phyloP scores from a whole-genome alignment of 208 protist genomes.

The Phytomonas sp. region DNA sequence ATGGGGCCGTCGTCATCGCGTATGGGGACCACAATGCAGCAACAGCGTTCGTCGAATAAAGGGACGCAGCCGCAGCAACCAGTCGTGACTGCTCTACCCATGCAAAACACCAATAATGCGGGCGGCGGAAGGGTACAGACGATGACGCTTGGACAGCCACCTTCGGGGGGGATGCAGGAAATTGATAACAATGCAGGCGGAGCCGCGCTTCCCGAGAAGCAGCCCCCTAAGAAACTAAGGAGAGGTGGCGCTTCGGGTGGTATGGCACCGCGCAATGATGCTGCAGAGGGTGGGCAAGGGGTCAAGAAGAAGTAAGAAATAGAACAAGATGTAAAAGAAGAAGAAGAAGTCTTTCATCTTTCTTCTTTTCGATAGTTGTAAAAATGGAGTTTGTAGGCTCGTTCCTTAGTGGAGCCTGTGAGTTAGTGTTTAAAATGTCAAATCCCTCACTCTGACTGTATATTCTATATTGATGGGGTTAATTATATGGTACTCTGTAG shows the following conservation, averaged over 20 bases:
- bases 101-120: conserved; percentile 11
- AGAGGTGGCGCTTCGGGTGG: background rate
- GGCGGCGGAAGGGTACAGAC: conserved; percentile 1
- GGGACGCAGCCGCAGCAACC: conserved; percentile 35
- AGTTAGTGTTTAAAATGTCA: background rate
- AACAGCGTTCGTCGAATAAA: conserved; percentile 21
- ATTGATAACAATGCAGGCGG: background rate
- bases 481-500: background rate
- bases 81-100: conserved; percentile 14
- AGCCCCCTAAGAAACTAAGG: background rate
- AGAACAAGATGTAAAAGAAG: background rate
- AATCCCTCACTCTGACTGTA: background rate
- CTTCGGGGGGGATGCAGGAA: background rate
- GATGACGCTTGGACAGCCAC: background rate
- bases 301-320: background rate
- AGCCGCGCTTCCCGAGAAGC: background rate
- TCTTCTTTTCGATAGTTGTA: background rate
- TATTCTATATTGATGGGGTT: background rate
- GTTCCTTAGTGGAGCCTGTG: background rate
- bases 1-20: conserved; percentile 17
- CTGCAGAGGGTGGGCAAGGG: background rate
- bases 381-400: background rate
- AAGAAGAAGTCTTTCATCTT: background rate
- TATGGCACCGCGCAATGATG: background rate
- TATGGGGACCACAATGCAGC: conserved; percentile 11